Base-by-base conservation (phyloP, 331 rosid species). In the Dryas integrifolia region DNA sequence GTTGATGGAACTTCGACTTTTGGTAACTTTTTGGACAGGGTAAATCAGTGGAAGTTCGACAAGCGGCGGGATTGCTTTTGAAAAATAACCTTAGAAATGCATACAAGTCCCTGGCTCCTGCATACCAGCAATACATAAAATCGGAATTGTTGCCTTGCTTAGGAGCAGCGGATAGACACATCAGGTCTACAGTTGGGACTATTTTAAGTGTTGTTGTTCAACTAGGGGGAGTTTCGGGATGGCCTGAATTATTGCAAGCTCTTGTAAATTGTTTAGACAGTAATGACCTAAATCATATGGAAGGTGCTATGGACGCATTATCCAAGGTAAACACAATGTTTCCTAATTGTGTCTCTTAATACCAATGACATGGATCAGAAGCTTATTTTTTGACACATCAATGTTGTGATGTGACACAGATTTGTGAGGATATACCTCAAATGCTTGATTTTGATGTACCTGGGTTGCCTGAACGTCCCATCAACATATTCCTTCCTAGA, bases 391-490 rank as follows among this genome's bases (percentile, higher is more conserved):
- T 30, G 9, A 45, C 18, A 18, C 70, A 58, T 81, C 15, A 44
- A 62, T 67, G 59, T 63, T 35, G 50, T 56, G 57, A 21, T 58
- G 35, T 62, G 14, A 7, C 48, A 61, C 85, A 96, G 99, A 90
- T 96, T 50, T 92, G 99, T 82, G 99, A 96, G 85, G 99, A 96
- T 81, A 80, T 90, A 85, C 99, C 99, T 30, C 98, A 96, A 85
- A 77, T 87, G 77, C 99, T 96, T 80, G 98, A 96, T 79, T 75
- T 90, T 43, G 99, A 92, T 73, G 83, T 92, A 76, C 88, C 98
- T 14, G 99, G 99, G 50, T 89, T 96, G 87, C 68, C 99, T 74
- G 99, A 96, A 77, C 94, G 98, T 55, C 99, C 99, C 38, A 88
- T 96, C 74, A 85, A 81, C 74, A 82, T 96, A 76, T 86, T 96